These are phyloP conservation scores for Piromyces finnis DNA, from an alignment of 192 early-diverging fungal species.

Conservation along the genomic window DNA sequence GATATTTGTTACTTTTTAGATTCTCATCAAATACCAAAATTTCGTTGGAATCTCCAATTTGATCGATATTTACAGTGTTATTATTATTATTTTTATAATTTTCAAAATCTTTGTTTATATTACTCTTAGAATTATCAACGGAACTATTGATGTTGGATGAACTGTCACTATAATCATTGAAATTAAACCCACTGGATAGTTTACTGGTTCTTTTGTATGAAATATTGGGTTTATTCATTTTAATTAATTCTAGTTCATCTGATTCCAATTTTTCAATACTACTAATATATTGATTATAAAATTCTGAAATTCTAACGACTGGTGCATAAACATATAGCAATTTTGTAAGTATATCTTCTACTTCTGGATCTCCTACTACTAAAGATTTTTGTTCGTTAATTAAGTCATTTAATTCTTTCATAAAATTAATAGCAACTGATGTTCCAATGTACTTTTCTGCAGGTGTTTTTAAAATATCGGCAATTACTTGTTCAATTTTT, in stretches of 20 bases:
- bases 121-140: not conserved
- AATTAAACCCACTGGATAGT: not conserved
- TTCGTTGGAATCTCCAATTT: too few relatives aligned
- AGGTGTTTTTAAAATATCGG: slow-evolving; percentile 28
- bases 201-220: not conserved
- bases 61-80: too few relatives aligned
- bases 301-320: slow-evolving; percentile 37
- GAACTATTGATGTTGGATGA: not conserved
- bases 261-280: not conserved
- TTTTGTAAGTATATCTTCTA: slow-evolving; percentile 35
- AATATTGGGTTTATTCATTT: not conserved
- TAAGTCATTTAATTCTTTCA: slow-evolving; percentile 36
- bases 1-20: too few relatives aligned
- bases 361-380: slow-evolving; percentile 37
- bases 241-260: not conserved
- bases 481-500: slow-evolving; percentile 30
- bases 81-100: too few relatives aligned
- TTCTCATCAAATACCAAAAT: too few relatives aligned
- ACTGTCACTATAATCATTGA: not conserved
- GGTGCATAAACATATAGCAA: slow-evolving; percentile 37
- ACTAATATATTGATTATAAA: slow-evolving; percentile 11
- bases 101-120: too few relatives aligned
- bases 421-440: slow-evolving; percentile 32
- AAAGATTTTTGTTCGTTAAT: slow-evolving; percentile 35
- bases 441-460: slow-evolving; percentile 20